Conservation (phyloP, 768 basidiomycete genomes). For the Asterophora lycoperdoides region DNA sequence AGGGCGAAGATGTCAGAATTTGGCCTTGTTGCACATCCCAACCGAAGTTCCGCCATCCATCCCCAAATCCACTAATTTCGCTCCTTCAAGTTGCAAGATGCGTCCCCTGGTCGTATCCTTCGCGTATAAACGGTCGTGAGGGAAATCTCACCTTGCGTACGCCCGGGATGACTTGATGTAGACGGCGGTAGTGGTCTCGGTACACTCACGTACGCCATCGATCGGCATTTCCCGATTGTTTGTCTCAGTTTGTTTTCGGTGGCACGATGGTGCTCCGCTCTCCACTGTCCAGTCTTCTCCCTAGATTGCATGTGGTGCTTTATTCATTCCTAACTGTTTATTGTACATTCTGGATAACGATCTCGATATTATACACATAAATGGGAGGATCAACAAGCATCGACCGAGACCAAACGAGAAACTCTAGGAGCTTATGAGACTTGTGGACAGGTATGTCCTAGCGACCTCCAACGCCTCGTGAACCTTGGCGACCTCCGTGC, state of each 20-base stretch:
- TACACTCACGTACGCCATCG: neutral
- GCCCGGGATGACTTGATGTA: constrained; percentile 15
- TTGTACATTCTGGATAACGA: too few species aligned
- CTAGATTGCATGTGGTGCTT: too few species aligned
- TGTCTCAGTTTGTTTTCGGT: constrained; percentile 9
- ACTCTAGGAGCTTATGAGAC: neutral
- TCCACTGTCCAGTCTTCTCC: too few species aligned
- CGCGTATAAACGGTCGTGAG: constrained; percentile 2
- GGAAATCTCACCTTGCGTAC: constrained; percentile 17
- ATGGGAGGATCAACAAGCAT: neutral
- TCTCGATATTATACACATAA: neutral
- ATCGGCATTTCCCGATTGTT: constrained; percentile 18
- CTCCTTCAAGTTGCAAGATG: neutral
- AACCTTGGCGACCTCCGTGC: constrained; percentile 57
- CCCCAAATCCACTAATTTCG: constrained; percentile 14
- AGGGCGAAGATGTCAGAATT: constrained; percentile 19
- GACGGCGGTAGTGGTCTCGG: constrained; percentile 5
- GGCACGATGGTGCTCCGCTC: neutral
- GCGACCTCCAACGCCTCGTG: constrained; percentile 65
- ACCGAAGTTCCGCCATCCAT: constrained; percentile 16
- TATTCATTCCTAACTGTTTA: too few species aligned
- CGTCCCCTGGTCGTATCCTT: neutral
- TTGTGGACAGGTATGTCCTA: constrained; percentile 31
- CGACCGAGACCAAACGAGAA: neutral
- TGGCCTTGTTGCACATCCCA: constrained; percentile 14